Base-by-base conservation (phyloP, 805 yeast genomes). In the Candida coquimbonensis region DNA sequence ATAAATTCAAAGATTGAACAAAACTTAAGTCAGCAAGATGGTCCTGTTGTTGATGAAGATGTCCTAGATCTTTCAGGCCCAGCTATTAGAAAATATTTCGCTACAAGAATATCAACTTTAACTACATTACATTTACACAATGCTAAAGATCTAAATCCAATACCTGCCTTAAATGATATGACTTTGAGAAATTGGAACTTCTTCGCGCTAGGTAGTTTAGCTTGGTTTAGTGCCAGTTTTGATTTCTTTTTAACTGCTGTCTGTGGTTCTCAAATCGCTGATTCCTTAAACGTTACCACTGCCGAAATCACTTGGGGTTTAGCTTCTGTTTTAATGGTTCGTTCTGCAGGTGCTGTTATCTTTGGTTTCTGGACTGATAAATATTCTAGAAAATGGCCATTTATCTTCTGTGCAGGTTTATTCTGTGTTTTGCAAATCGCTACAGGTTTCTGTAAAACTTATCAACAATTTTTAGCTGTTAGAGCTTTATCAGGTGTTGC, bases 141-240 rank as follows among this genome's bases (percentile, higher is more conserved):
- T 25, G 7, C 44, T 21, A 42, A 39, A 9, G 58, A 55, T 32
- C 35, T 73, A 40, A 75, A 75, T 52, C 81, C 81, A 1, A 56
- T 75, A 35, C 66, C 68, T 7, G 68, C 69, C 1, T 55, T 74
- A 32, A 57, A 53, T 17, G 65, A 67, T 44, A 59, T 75, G 58
- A 60, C 63, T 9, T 44, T 51, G 5, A 60, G 54, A 33, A 68
- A 75, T 47, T 82, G 88, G 86, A 68, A 71, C 45, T 75, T 74
- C 47, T 80, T 83, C 57, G 59, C 70, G 24, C 67, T 80, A 53
- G 87, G 85, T 4, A 72, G 77, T 52, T 61, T 68, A 38, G 83
- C 81, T 36, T 83, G 90, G 89, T 73, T 85, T 9, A 73, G 82
- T 73, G 90, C 83, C 46, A 80, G 87, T 7, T 75, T 83, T 59